A percentile compares a stretch with the other conserved stretches of the same genome.
Conservation (phyloP, 2,329 filamentous ascomycete genomes). For the Byssochlamys sp. region DNA sequence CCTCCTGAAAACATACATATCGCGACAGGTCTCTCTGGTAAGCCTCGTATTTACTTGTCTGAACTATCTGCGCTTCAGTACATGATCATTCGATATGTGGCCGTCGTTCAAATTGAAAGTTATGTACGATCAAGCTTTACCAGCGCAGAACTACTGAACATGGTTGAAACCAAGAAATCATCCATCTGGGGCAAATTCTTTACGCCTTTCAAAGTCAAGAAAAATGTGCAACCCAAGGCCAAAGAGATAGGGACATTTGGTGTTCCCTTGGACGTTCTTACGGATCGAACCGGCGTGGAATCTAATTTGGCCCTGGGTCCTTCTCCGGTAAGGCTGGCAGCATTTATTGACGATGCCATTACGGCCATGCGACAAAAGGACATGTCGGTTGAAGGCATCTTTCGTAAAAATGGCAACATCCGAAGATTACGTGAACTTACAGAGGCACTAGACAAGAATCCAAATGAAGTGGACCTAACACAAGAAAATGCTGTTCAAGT, state of each 20-base stretch:
- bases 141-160: conserved; percentile 80
- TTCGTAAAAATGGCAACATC: no score
- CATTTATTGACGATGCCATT: no score
- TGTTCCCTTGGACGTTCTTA: conserved; percentile 73
- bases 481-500: no score
- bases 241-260: conserved; percentile 95
- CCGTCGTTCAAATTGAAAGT: conserved; percentile 88
- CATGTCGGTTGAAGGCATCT: no score
- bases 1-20: conserved; percentile 45
- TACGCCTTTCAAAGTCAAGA: conserved; percentile 83
- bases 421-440: no score
- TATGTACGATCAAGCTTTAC: conserved; percentile 81
- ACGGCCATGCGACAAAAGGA: no score
- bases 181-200: conserved; percentile 98
- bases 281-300: conserved; percentile 88
- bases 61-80: conserved; percentile 91
- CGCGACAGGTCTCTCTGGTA: conserved; percentile 46
- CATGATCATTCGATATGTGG: conserved; percentile 91
- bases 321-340: conserved; percentile 77
- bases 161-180: conserved; percentile 86
- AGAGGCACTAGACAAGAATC: no score
- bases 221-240: conserved; percentile 52
- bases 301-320: conserved; percentile 96
- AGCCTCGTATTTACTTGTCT: conserved; percentile 78
- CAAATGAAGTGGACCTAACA: no score